phyloP scores from a whole-genome alignment of 371 early-diverging fungal genomes.

The Rhizopus microsporus region DNA sequence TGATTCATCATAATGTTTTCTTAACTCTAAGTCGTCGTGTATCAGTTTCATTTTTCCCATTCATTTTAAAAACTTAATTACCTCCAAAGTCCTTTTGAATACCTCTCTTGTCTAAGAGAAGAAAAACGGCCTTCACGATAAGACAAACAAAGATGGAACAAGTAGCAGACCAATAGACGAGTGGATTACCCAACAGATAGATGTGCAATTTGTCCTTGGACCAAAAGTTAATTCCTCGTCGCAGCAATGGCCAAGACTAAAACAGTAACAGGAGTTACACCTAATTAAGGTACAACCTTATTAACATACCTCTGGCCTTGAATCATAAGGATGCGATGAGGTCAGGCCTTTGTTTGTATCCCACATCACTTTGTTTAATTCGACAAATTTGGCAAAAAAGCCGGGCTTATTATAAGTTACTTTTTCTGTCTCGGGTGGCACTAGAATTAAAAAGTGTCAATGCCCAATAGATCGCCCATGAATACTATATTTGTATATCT shows the following conservation, averaged over 20 bases:
- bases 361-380: constrained; percentile 88
- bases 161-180: constrained; percentile 88
- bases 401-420: constrained; percentile 61
- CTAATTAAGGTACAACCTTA: not conserved
- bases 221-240: constrained; percentile 96
- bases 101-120: constrained; percentile 77
- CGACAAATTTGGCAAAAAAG: constrained; percentile 83
- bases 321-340: constrained; percentile 92
- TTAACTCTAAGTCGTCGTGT: constrained; percentile 27
- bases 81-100: constrained; percentile 60
- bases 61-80: constrained; percentile 13
- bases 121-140: constrained; percentile 60
- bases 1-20: constrained; percentile 63
- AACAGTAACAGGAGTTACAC: not conserved
- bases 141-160: constrained; percentile 64
- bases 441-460: constrained; percentile 23
- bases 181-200: constrained; percentile 97
- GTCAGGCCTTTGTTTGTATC: constrained; percentile 87
- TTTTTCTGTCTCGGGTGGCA: constrained; percentile 49
- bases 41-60: constrained; percentile 1
- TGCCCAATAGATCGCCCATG: not conserved
- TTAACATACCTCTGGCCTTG: constrained; percentile 65
- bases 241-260: constrained; percentile 85
- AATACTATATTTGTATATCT: constrained; percentile 15
- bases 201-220: constrained; percentile 73